Evolutionary conservation across 768 basidiomycete genomes (phyloP), one percentile per base, ranked within the genome.

Genomic region (Kwoniella dendrophila): DNA sequence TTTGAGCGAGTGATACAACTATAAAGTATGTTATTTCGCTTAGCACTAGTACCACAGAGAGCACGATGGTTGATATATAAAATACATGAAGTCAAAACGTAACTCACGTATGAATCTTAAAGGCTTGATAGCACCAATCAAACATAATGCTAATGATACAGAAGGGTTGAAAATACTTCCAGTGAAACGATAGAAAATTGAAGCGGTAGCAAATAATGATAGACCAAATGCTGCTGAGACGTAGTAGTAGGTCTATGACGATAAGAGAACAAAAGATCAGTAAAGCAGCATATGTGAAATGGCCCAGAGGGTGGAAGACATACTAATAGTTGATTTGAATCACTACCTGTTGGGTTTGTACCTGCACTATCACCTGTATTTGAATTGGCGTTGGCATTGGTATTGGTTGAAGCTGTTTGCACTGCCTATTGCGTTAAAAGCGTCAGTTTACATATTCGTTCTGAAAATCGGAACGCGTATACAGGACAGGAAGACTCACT

Each of bases 171-270:
- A 77, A 70, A 71, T 71, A 62, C 66, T 60, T 27, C 76, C 76
- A 10, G 76, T 77, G 62, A 75, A 75, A 30, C 76, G 67, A 59
- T 75, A 77, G 64, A 77, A 77, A 30, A 77, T 72, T 34, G 68
- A 69, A 10, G 74, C 67, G 26, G 67, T 70, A 6, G 72, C 73
- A 49, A 71, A 73, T 6, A 77, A 64, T 16, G 70, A 67, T 40
- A 75, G 50, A 47, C 76, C 76, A 48, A 75, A 72, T 12, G 73
- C 68, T 12, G 67, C 57, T 1, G 73, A 66, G 16, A 69, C 62
- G 62, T 77, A 77, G 63, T 62, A 71, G 56, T 69, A 63, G 2
- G 62, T 50, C 72, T 73, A 47, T 59, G 22, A 3, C 20, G 11
- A 44, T 12, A 6, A 11, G 11, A 10, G 6, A 8, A 44, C 43